Evolutionary conservation across 495 filamentous ascomycete species (phyloP).

Genomic region (Xylaria bambusicola): DNA sequence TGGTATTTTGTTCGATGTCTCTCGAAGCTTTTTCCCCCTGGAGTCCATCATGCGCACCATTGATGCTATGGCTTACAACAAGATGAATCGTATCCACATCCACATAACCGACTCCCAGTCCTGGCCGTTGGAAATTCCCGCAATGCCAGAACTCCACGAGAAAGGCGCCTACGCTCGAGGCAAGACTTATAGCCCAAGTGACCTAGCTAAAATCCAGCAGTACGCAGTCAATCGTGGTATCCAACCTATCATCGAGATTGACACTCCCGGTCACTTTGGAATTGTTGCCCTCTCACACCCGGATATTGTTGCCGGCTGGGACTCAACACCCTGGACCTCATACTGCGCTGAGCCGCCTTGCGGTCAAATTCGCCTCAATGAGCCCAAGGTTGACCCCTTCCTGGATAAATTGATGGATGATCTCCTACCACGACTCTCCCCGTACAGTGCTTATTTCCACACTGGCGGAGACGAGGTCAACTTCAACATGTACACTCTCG

Average conservation of each 20-base stretch:
- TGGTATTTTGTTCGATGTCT: conserved; percentile 72
- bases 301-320: conserved; percentile 71
- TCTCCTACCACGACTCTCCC: conserved; percentile 67
- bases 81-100: conserved; percentile 77
- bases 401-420: conserved; percentile 69
- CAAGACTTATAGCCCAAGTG: conserved; percentile 62
- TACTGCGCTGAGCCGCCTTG: conserved; percentile 77
- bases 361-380: conserved; percentile 73
- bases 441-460: conserved; percentile 73
- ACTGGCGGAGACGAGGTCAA: conserved; percentile 85
- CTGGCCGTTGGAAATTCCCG: conserved; percentile 78
- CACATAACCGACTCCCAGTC: conserved; percentile 82
- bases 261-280: conserved; percentile 79
- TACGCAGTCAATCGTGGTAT: conserved; percentile 69
- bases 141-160: conserved; percentile 65
- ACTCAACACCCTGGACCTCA: conserved; percentile 64
- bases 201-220: conserved; percentile 63
- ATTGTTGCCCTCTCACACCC: conserved; percentile 64
- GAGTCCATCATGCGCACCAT: conserved; percentile 67
- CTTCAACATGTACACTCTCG: conserved; percentile 68
- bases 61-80: conserved; percentile 71
- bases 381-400: conserved; percentile 64
- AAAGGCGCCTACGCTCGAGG: conserved; percentile 67
- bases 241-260: conserved; percentile 74
- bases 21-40: conserved; percentile 65